These are phyloP conservation scores for Myxozyma monticola DNA, from an alignment of 805 yeast species.

Conservation along the genomic window DNA sequence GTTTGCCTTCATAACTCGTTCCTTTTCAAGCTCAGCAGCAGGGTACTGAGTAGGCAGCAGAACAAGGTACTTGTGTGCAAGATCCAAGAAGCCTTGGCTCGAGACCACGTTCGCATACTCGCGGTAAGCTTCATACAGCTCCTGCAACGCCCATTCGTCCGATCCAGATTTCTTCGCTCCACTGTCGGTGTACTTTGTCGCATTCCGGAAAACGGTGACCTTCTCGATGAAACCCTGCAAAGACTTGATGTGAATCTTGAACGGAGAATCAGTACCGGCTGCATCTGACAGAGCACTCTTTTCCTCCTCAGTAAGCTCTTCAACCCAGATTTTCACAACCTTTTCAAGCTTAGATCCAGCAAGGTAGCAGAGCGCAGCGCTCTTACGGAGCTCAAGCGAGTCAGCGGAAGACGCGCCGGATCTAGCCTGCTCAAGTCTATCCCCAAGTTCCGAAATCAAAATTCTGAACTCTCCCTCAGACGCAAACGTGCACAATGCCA, in stretches of 20 bases:
- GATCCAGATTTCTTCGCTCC: constrained; percentile 26
- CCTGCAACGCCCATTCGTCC: constrained; percentile 46
- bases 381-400: constrained; percentile 52
- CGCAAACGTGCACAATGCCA: constrained; percentile 61
- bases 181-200: constrained; percentile 36
- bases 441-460: constrained; percentile 70
- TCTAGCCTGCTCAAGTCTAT: constrained; percentile 56
- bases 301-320: constrained; percentile 60
- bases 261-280: constrained; percentile 50
- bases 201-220: constrained; percentile 68
- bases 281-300: constrained; percentile 34
- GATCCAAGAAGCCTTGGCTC: constrained; percentile 76
- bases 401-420: constrained; percentile 17
- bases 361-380: constrained; percentile 74
- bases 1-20: constrained; percentile 72
- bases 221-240: constrained; percentile 81
- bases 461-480: constrained; percentile 49
- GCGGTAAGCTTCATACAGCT: constrained; percentile 60
- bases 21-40: constrained; percentile 68
- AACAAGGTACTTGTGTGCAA: constrained; percentile 69
- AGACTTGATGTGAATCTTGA: constrained; percentile 81
- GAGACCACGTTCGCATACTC: constrained; percentile 83
- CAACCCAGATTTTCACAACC: constrained; percentile 78
- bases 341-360: constrained; percentile 81
- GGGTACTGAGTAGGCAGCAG: constrained; percentile 74